phyloP scores from a whole-genome alignment of 2,329 filamentous ascomycete species.

The Colletotrichum sp. region DNA sequence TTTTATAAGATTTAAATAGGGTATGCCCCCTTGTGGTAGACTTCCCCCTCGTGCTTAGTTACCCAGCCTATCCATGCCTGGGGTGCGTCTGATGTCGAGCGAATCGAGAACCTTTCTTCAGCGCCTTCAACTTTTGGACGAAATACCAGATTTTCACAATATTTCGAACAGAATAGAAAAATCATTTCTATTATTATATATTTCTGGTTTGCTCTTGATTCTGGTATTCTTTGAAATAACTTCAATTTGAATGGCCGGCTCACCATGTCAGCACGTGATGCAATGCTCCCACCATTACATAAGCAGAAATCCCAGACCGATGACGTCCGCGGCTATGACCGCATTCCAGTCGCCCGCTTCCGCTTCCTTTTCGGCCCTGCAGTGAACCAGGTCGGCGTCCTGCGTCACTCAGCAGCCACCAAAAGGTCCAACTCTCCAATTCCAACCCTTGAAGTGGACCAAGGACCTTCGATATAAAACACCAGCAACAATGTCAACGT shows the following conservation, averaged over 20 bases:
- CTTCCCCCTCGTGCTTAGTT: not conserved
- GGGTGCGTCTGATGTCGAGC: not conserved
- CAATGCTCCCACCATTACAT: not conserved
- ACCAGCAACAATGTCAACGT: conserved; percentile 33
- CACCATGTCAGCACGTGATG: not conserved
- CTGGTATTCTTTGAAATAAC: not conserved
- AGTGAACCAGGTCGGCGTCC: conserved; percentile 5
- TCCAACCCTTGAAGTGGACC: not conserved
- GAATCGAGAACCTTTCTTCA: not conserved
- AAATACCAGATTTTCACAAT: not conserved
- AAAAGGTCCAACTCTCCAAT: not conserved
- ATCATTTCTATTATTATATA: too few species aligned
- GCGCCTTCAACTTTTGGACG: not conserved
- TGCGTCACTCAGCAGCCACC: conserved; percentile 9
- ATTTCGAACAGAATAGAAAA: too few species aligned
- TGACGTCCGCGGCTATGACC: conserved; percentile 35
- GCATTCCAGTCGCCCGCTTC: conserved; percentile 3
- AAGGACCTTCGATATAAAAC: not conserved
- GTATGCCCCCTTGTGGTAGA: not conserved
- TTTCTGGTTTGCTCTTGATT: not conserved
- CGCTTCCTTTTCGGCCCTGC: not conserved
- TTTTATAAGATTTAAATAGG: not conserved
- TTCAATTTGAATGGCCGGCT: not conserved
- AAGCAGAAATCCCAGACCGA: conserved; percentile 25
- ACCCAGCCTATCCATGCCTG: not conserved